Conservation (phyloP, 805 yeast genomes). For the Ogataea angusta region DNA sequence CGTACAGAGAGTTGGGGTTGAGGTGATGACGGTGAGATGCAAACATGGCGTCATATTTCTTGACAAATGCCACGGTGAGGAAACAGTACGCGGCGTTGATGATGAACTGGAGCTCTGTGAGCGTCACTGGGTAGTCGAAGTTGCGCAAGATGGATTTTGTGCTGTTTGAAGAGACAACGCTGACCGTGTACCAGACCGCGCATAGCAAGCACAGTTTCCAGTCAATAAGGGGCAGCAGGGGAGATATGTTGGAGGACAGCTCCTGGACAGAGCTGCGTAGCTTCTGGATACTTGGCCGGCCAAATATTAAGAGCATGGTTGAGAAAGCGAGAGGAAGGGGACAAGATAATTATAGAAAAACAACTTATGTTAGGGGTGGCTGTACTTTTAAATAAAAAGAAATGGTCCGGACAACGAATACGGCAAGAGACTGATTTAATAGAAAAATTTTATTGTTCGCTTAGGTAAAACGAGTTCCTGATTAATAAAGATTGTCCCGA, state of each 20-base stretch:
- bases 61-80: constrained; percentile 25
- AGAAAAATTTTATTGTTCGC: not conserved
- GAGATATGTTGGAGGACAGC: constrained; percentile 8
- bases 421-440: not conserved
- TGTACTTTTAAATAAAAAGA: constrained; percentile 3
- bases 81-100: constrained; percentile 65
- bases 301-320: constrained; percentile 18
- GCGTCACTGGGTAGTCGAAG: constrained; percentile 79
- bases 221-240: constrained; percentile 25
- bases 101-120: constrained; percentile 83
- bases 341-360: not conserved
- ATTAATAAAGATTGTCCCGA: not conserved
- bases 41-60: constrained; percentile 34
- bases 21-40: constrained; percentile 28
- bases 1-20: constrained; percentile 34
- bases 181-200: constrained; percentile 71
- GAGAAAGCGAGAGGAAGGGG: constrained; percentile 3
- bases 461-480: not conserved
- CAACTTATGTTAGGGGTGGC: constrained; percentile 3
- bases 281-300: constrained; percentile 11
- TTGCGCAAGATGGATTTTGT: constrained; percentile 70
- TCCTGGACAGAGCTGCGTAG: constrained; percentile 7
- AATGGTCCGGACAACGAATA: not conserved
- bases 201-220: constrained; percentile 46
- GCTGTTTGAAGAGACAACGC: constrained; percentile 78